Evolutionary conservation across 2,329 filamentous ascomycete genomes (phyloP), one percentile per base, ranked within the genome.

Genomic region (Nemania bipapillata): DNA sequence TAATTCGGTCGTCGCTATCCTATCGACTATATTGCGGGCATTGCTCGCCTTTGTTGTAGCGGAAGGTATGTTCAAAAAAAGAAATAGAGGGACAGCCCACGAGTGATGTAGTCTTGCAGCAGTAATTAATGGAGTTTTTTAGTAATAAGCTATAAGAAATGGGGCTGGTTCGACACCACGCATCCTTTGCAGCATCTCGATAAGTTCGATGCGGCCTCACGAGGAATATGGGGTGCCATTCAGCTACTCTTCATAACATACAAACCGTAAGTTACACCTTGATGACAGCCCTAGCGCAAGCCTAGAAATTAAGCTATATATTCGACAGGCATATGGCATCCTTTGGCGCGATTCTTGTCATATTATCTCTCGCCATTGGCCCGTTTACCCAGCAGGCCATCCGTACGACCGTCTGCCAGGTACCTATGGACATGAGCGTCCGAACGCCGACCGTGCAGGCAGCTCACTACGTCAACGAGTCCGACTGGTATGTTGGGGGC

Each of bases 161-260:
- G 45, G 45, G 45, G 45, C 24, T 47, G 45, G 45, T 47, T 47
- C 20, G 45, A 47, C 24, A 47, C n/a, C 45, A 22, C 45, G 45
- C 45, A 47, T 47, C 45, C 45, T 22, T 22, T 47, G 45, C 45
- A 47, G n/a, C 45, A 47, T 47, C 45, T 47, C 45, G 45, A 47
- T 9, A 47, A 47, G 45, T 47, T 47, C 6, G 45, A 47, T 24
- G 45, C 45, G 7, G 45, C 45, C n/a, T 47, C 45, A 4, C 45
- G 45, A 47, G 45, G 45, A 12, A 20, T 47, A 24, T 47, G 45
- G 45, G 45, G 45, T 6, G n/a, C 45, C 20, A 47, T 47, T 47
- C n/a, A 47, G 45, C 12, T 47, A 22, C 45, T 47, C n/a, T 47
- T 47, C n/a, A 5, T 47, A 11, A 47, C 45, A 7, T 47, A 47